Conservation (phyloP, 805 yeast species). For the Cyberlindnera suaveolens region DNA sequence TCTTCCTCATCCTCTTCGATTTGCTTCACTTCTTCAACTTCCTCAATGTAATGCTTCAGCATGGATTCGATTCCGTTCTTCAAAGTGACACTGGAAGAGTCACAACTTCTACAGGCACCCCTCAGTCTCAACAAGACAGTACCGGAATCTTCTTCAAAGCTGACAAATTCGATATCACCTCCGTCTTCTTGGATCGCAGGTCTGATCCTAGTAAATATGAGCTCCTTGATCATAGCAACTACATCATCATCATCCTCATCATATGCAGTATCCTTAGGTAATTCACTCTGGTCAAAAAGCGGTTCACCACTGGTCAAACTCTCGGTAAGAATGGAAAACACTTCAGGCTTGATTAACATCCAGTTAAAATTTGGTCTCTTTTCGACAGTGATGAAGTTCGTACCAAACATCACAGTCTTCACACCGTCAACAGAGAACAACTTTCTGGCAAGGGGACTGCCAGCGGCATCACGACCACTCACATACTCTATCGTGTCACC, state of each 20-base stretch:
- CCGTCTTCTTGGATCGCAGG: slow-evolving; percentile 76
- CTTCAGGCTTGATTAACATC: slow-evolving; percentile 61
- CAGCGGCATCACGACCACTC: slow-evolving; percentile 66
- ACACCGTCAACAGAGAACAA: slow-evolving; percentile 74
- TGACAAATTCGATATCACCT: slow-evolving; percentile 65
- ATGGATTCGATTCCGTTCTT: slow-evolving; percentile 65
- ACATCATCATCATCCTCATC: slow-evolving; percentile 63
- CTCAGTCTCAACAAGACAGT: slow-evolving; percentile 50
- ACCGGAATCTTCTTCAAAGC: slow-evolving; percentile 53
- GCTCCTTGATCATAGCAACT: slow-evolving; percentile 60
- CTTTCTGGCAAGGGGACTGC: slow-evolving; percentile 73
- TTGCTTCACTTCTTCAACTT: slow-evolving; percentile 51
- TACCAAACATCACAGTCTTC: slow-evolving; percentile 70
- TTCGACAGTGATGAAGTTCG: slow-evolving; percentile 78
- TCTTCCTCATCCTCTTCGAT: slow-evolving; percentile 35
- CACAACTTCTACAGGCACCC: slow-evolving; percentile 74
- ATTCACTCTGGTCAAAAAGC: slow-evolving; percentile 33
- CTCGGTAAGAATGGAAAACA: slow-evolving; percentile 35
- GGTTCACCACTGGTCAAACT: slow-evolving; percentile 38
- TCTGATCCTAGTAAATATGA: slow-evolving; percentile 62
- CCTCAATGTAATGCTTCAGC: slow-evolving; percentile 66
- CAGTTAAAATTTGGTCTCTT: slow-evolving; percentile 45
- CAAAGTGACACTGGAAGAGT: slow-evolving; percentile 57
- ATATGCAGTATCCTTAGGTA: slow-evolving; percentile 33
- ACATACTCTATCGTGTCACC: slow-evolving; percentile 67